Percentiles rank a stretch among this genome's conserved stretches.
Evolutionary conservation across 257 asterid species (phyloP).

Genomic region (Salvia splendens): DNA sequence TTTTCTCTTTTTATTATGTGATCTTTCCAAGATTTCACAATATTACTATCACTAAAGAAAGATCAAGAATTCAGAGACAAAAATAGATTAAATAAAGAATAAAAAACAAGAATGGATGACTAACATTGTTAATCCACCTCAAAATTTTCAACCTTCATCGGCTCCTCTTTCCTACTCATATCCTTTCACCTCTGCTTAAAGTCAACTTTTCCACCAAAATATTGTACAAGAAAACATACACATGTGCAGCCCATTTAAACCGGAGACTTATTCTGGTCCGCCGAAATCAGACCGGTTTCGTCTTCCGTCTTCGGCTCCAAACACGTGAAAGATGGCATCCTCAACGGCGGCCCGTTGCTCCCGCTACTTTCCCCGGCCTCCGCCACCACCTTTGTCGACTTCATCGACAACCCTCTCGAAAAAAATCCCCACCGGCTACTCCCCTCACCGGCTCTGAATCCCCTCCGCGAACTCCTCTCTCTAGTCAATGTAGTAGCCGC

Average conservation of each 20-base stretch:
- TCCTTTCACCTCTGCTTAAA: background rate
- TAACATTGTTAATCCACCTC: slow-evolving; percentile 1
- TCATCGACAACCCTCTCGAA: slow-evolving; percentile 55
- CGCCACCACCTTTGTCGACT: slow-evolving; percentile 50
- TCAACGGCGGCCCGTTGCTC: slow-evolving; percentile 36
- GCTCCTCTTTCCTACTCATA: slow-evolving; percentile 5
- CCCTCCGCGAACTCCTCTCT: slow-evolving; percentile 51
- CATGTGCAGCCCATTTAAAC: slow-evolving; percentile 32
- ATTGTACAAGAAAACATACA: background rate
- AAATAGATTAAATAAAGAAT: background rate
- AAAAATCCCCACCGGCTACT: slow-evolving; percentile 66
- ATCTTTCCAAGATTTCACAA: background rate
- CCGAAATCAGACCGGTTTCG: slow-evolving; percentile 43
- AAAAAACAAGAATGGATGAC: background rate
- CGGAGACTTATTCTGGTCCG: slow-evolving; percentile 42
- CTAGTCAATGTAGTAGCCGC: slow-evolving; percentile 39
- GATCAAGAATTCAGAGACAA: background rate
- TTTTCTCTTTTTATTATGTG: background rate
- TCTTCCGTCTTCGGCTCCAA: slow-evolving; percentile 62
- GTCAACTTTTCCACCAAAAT: slow-evolving; percentile 23
- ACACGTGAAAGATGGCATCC: slow-evolving; percentile 67
- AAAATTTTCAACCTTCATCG: background rate
- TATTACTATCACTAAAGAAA: background rate
- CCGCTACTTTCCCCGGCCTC: slow-evolving; percentile 45
- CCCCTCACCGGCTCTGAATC: slow-evolving; percentile 53